Evolutionary conservation across 306 rosid genomes (phyloP).

Genomic region (barrel medic (Medicago truncatula)): DNA sequence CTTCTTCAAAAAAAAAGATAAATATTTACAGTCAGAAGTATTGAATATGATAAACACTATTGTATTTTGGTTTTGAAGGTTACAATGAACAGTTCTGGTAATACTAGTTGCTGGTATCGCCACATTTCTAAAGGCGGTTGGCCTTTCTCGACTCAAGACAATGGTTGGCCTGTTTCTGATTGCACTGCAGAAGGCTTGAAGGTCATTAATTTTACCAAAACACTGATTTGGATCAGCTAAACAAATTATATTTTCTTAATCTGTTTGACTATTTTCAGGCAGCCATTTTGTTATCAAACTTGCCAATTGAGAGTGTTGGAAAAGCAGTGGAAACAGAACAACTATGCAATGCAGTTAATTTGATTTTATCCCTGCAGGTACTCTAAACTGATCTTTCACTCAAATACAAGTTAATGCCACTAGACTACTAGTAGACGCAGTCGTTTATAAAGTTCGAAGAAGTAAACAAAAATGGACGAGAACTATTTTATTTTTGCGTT

Average conservation of each 20-base stretch:
- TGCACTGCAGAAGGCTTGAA: slow-evolving; percentile 79
- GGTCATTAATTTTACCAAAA: slow-evolving; percentile 36
- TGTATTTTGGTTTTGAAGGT: slow-evolving; percentile 42
- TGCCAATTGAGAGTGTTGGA: slow-evolving; percentile 64
- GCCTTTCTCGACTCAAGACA: slow-evolving; percentile 77
- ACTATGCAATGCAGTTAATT: slow-evolving; percentile 60
- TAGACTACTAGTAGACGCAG: too few relatives aligned
- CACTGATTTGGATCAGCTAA: background rate
- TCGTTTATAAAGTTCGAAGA: too few relatives aligned
- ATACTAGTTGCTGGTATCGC: slow-evolving; percentile 62
- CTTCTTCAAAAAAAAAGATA: too few relatives aligned
- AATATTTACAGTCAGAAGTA: too few relatives aligned
- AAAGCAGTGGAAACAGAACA: slow-evolving; percentile 46
- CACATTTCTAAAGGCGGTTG: slow-evolving; percentile 78
- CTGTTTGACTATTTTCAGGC: slow-evolving; percentile 45
- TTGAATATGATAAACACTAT: too few relatives aligned
- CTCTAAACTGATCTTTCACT: too few relatives aligned
- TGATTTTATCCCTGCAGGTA: slow-evolving; percentile 68
- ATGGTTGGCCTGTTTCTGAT: slow-evolving; percentile 76
- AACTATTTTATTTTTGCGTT: background rate
- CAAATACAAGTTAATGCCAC: too few relatives aligned
- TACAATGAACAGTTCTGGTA: slow-evolving; percentile 46
- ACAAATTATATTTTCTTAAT: background rate
- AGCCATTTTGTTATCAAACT: slow-evolving; percentile 59
- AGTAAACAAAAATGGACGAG: too few relatives aligned